A percentile compares a stretch with the other conserved stretches of the same genome.
Conservation (phyloP, 257 asterid species). For the Galeopsis tetrahit region DNA sequence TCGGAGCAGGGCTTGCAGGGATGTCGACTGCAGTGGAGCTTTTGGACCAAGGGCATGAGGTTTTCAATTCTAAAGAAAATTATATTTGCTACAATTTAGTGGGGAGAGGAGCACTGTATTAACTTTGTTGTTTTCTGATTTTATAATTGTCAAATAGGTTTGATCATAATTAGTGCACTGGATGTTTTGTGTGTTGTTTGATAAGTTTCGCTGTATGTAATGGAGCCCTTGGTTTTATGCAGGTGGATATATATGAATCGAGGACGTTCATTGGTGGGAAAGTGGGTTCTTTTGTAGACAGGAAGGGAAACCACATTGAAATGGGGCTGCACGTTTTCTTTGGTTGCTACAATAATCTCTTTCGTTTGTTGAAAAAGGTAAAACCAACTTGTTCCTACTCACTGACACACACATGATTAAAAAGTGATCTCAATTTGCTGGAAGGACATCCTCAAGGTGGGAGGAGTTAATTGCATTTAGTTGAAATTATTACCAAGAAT, state of each 20-base stretch:
- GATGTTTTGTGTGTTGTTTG: conserved; percentile 22
- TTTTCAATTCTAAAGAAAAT: conserved; percentile 33
- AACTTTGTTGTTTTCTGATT: not conserved
- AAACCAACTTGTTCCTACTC: conserved; percentile 29
- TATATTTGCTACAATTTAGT: not conserved
- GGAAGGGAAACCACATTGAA: conserved; percentile 87
- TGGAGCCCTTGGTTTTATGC: conserved; percentile 37
- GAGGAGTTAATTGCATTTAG: conserved; percentile 7
- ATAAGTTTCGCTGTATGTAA: not conserved
- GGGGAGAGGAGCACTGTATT: not conserved
- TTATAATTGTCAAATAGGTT: conserved; percentile 13
- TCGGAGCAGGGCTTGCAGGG: conserved; percentile 99
- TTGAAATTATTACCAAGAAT: not conserved
- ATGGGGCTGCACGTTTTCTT: conserved; percentile 99
- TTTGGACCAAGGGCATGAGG: conserved; percentile 99
- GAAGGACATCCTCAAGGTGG: conserved; percentile 18
- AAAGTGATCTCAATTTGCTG: conserved; percentile 12
- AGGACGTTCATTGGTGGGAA: conserved; percentile 94
- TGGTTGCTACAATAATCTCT: conserved; percentile 97
- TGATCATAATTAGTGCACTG: not conserved
- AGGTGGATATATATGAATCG: conserved; percentile 97
- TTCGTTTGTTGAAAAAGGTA: conserved; percentile 97
- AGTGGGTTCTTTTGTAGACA: conserved; percentile 99
- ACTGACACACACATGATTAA: not conserved
- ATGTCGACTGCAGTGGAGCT: conserved; percentile 99